A percentile compares a stretch with the other conserved stretches of the same genome.
Evolutionary conservation across 768 basidiomycete species (phyloP).

Genomic region (Jaapia argillacea): DNA sequence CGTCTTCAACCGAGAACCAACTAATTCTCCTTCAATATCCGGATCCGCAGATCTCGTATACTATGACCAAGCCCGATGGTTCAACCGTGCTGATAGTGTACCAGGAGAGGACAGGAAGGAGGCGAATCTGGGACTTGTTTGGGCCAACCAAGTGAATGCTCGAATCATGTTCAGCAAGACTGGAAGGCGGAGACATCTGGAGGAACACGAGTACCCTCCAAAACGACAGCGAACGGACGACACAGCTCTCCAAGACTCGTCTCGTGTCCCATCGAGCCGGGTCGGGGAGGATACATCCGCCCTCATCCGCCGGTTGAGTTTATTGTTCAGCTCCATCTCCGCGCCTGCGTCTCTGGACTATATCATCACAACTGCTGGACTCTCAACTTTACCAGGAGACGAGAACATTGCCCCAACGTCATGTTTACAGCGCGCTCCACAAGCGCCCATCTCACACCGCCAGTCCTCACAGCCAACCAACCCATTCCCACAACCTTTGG

Average conservation of each 20-base stretch:
- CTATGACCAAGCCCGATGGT: slow-evolving; percentile 66
- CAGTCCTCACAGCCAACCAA: no score
- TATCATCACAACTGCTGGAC: slow-evolving; percentile 38
- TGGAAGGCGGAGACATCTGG: slow-evolving; percentile 48
- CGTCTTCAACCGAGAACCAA: slow-evolving; percentile 37
- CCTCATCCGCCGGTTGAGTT: slow-evolving; percentile 59
- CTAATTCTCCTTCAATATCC: slow-evolving; percentile 11
- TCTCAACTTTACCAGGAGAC: no score
- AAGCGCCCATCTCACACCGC: no score
- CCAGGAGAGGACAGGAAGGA: slow-evolving; percentile 60
- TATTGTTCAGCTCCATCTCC: slow-evolving; percentile 67
- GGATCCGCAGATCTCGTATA: slow-evolving; percentile 39
- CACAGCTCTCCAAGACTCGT: background rate
- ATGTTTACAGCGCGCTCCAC: no score
- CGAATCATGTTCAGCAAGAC: slow-evolving; percentile 80
- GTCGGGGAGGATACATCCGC: slow-evolving; percentile 28
- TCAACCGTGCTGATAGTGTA: slow-evolving; percentile 51
- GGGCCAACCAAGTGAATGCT: slow-evolving; percentile 89
- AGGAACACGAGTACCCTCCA: slow-evolving; percentile 19
- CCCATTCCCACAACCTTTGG: no score
- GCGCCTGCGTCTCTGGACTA: slow-evolving; percentile 62
- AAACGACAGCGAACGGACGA: slow-evolving; percentile 18
- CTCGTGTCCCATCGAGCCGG: background rate
- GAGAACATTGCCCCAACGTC: no score
- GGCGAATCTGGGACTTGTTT: slow-evolving; percentile 78